Evolutionary conservation across 495 filamentous ascomycete species (phyloP), one percentile per base, ranked within the genome.

Genomic region (Penicilliopsis zonata): DNA sequence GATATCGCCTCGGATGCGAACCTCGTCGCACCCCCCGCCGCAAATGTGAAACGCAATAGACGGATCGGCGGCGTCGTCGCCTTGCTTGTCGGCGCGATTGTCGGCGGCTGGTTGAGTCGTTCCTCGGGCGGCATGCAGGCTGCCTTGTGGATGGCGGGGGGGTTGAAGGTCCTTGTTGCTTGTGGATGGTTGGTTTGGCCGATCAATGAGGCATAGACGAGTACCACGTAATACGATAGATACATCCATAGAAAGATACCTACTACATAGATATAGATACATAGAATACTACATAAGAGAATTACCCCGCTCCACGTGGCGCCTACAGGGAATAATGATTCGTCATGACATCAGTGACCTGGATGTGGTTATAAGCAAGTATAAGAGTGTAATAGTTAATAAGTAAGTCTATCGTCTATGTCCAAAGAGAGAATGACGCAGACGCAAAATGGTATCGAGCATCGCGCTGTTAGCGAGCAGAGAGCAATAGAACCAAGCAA

Each of bases 11-110:
- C 69, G 12, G 72, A 80, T 36, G 67, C 72, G n/a, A 53, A 61
- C 18, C 42, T 80, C 8, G 35, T 64, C 0, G 57, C 47, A 3
- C 52, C 53, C 16, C 53, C 63, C 5, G 52, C 43, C 23, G 44
- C 61, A 33, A 82, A 81, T 38, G 61, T 62, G 1, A 80, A 81
- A 57, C 61, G 78, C 21, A 78, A 82, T 49, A 52, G 77, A 15
- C 60, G 80, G 14, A 44, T 74, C 4, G 63, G 63, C 0, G 70
- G 72, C 0, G 70, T 80, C 9, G 42, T 74, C 0, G 53, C 59
- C 10, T 52, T 80, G 22, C 47, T 82, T 17, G 37, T 68, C 4
- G 80, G 80, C 13, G 74, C 70, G 0, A 72, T 84, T 31, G 48
- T 57, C 0, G 76, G 77, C 4, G 80, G 75, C 0, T 79, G 71